These are phyloP conservation scores for Ascochyta viciae-villosae DNA, from an alignment of 2,329 filamentous ascomycete genomes.

Conservation along the genomic window DNA sequence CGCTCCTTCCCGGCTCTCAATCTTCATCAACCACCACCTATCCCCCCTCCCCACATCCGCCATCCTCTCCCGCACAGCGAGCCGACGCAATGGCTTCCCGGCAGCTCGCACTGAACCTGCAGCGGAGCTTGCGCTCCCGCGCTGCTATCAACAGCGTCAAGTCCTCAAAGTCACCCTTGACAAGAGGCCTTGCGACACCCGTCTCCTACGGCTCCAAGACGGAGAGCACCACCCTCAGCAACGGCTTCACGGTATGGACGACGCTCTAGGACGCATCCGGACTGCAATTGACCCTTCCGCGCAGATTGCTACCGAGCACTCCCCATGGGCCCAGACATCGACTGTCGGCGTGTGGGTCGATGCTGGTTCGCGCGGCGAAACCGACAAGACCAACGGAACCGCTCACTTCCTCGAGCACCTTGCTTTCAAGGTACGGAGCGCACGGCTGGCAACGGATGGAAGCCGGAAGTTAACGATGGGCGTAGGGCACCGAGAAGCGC, in stretches of 20 bases:
- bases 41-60: slow-evolving; percentile 38
- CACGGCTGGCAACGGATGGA: not conserved
- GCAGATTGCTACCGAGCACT: slow-evolving; percentile 97
- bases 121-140: slow-evolving; percentile 87
- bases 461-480: slow-evolving; percentile 34
- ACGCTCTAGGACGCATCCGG: slow-evolving; percentile 18
- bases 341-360: slow-evolving; percentile 99
- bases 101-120: slow-evolving; percentile 94
- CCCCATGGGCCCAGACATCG: slow-evolving; percentile 96
- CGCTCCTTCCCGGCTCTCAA: slow-evolving; percentile 27
- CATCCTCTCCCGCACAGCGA: slow-evolving; percentile 35
- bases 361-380: slow-evolving; percentile 97
- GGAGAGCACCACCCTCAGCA: slow-evolving; percentile 94
- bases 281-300: slow-evolving; percentile 43
- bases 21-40: slow-evolving; percentile 35
- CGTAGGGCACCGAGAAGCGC: slow-evolving; percentile 87
- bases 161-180: slow-evolving; percentile 66
- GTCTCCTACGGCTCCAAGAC: slow-evolving; percentile 78
- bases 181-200: slow-evolving; percentile 89
- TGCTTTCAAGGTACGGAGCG: slow-evolving; percentile 86
- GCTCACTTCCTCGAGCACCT: slow-evolving; percentile 99
- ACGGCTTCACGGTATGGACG: slow-evolving; percentile 86
- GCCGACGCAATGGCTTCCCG: slow-evolving; percentile 82
- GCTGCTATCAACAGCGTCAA: slow-evolving; percentile 78
- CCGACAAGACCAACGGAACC: slow-evolving; percentile 97